phyloP scores from a whole-genome alignment of 2,329 filamentous ascomycete species.

The Aquanectria penicillioides region DNA sequence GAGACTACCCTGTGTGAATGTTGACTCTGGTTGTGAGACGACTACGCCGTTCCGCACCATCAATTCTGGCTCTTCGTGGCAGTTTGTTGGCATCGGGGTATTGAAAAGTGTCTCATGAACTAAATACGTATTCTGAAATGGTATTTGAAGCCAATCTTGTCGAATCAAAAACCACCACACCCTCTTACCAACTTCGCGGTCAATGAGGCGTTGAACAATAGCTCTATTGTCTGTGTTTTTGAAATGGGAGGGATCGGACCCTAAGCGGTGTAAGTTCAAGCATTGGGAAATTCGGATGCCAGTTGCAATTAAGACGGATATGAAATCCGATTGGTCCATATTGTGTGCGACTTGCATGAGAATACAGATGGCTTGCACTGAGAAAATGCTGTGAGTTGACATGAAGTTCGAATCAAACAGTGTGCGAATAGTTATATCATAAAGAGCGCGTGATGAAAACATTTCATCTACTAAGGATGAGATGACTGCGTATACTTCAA shows the following conservation, averaged over 20 bases:
- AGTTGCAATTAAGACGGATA: neutral
- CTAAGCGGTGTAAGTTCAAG: slow-evolving; percentile 10
- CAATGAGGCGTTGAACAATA: no score
- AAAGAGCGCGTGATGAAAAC: neutral
- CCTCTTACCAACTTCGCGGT: slow-evolving; percentile 12
- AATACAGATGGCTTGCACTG: slow-evolving; percentile 6
- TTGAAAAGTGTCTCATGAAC: slow-evolving; percentile 19
- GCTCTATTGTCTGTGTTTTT: no score
- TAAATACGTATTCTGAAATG: slow-evolving; percentile 18
- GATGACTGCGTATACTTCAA: neutral
- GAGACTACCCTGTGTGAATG: slow-evolving; percentile 13
- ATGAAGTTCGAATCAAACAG: slow-evolving; percentile 11
- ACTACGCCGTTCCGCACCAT: neutral
- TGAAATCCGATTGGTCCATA: slow-evolving; percentile 8
- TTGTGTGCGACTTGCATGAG: slow-evolving; percentile 11
- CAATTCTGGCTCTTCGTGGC: neutral
- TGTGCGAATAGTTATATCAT: neutral
- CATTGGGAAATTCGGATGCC: slow-evolving; percentile 12
- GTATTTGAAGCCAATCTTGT: slow-evolving; percentile 23
- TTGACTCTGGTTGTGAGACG: neutral
- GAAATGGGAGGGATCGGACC: no score
- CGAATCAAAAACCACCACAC: slow-evolving; percentile 21
- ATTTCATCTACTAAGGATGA: neutral
- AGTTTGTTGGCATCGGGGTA: slow-evolving; percentile 7
- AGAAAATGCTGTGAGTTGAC: slow-evolving; percentile 1